Percentiles rank a stretch among this genome's conserved stretches.
Evolutionary conservation across 768 basidiomycete genomes (phyloP).

Genomic region (Leccinum uliginosum): DNA sequence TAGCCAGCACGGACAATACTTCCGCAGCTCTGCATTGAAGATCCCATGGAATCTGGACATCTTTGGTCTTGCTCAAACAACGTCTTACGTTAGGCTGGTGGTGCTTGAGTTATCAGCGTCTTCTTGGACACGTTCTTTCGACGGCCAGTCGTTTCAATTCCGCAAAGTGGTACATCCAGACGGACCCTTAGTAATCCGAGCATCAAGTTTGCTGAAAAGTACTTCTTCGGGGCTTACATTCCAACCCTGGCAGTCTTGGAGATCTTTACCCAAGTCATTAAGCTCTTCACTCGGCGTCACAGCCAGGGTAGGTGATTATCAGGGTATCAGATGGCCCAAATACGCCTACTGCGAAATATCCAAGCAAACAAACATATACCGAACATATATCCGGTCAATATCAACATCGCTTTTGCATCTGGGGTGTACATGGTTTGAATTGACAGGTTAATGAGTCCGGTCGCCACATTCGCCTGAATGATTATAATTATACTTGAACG

Average conservation of each 20-base stretch:
- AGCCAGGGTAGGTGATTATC: too few relatives aligned
- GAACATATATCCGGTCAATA: constrained; percentile 59
- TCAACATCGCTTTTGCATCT: constrained; percentile 50
- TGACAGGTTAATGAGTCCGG: constrained; percentile 78
- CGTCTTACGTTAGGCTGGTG: too few relatives aligned
- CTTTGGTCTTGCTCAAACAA: too few relatives aligned
- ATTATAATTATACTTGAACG: neutral
- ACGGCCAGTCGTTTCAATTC: too few relatives aligned
- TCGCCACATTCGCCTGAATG: constrained; percentile 77
- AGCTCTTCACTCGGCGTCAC: constrained; percentile 47
- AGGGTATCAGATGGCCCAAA: constrained; percentile 28
- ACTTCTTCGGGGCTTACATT: constrained; percentile 49
- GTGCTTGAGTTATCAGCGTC: too few relatives aligned
- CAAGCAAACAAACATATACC: constrained; percentile 62
- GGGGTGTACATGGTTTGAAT: constrained; percentile 78
- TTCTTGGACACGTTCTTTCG: too few relatives aligned
- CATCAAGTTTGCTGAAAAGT: neutral
- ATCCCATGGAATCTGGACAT: too few relatives aligned
- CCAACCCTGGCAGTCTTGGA: constrained; percentile 53
- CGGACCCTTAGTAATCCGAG: neutral
- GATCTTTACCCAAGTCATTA: constrained; percentile 56
- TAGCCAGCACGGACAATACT: too few relatives aligned
- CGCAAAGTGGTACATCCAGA: too few relatives aligned
- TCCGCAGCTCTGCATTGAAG: too few relatives aligned
- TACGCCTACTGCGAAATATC: constrained; percentile 35